A percentile compares a stretch with the other conserved stretches of the same genome.
phyloP scores from a whole-genome alignment of 148 eudicot species.

The Agrostemma githago region DNA sequence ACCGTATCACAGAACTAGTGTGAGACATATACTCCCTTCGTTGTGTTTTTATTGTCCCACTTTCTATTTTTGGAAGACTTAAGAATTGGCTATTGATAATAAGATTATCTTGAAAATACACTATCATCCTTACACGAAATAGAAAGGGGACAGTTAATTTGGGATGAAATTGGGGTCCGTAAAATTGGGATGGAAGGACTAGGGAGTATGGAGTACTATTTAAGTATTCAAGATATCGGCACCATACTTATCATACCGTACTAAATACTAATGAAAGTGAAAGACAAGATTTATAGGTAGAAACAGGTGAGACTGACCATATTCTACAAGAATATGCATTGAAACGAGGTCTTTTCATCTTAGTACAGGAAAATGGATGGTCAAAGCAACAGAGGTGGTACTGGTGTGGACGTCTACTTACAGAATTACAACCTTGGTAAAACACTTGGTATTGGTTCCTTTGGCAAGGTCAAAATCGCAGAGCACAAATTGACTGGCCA shows the following conservation, averaged over 20 bases:
- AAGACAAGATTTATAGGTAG: background rate
- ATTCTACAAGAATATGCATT: background rate
- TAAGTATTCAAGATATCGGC: no score
- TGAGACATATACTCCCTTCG: background rate
- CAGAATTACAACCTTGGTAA: slow-evolving; percentile 86
- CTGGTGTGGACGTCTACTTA: slow-evolving; percentile 46
- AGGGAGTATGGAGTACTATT: no score
- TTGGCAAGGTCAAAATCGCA: slow-evolving; percentile 93
- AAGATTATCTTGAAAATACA: no score
- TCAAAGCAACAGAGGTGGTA: slow-evolving; percentile 42
- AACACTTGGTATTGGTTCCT: slow-evolving; percentile 95
- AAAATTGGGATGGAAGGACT: no score
- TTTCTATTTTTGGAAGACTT: no score
- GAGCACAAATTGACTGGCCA: slow-evolving; percentile 80
- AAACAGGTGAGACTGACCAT: background rate
- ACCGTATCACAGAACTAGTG: background rate
- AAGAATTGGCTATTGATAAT: no score
- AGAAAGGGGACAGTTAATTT: no score
- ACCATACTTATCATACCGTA: background rate
- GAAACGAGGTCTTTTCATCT: background rate
- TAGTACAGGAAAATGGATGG: slow-evolving; percentile 54
- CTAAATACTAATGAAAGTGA: background rate
- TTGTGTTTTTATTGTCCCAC: no score
- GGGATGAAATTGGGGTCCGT: no score
- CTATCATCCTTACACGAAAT: no score